Percentiles rank a stretch among this genome's conserved stretches.
phyloP scores from a whole-genome alignment of 1,139 yeast species.

The Kodamaea suecica region DNA sequence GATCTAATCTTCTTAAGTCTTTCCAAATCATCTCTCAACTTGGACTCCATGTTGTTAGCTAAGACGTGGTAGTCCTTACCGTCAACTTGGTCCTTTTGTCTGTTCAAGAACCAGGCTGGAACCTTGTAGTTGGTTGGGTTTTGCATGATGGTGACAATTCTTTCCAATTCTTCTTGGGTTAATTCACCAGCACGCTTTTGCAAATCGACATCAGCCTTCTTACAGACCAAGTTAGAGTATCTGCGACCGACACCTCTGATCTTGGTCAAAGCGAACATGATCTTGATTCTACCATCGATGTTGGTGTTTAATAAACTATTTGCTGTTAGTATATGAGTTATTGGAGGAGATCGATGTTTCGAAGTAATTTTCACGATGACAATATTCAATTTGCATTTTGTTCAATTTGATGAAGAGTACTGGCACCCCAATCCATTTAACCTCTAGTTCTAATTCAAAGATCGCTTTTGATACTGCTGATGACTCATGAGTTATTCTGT shows the following conservation, averaged over 20 bases:
- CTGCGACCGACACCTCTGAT: conserved; percentile 99
- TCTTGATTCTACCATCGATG: conserved; percentile 99
- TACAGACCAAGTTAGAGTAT: conserved; percentile 99
- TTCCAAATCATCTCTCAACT: conserved; percentile 99
- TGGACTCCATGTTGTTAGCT: conserved; percentile 98
- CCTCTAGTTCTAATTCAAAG: too few species aligned
- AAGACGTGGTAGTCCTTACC: conserved; percentile 99
- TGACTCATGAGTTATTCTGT: too few species aligned
- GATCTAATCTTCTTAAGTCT: conserved; percentile 99
- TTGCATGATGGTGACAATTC: conserved; percentile 99
- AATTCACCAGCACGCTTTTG: conserved; percentile 99
- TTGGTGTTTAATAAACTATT: conserved; percentile 97
- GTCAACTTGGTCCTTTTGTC: conserved; percentile 97
- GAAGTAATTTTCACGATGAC: too few species aligned
- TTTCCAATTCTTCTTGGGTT: conserved; percentile 99
- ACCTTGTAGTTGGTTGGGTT: conserved; percentile 99
- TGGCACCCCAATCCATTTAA: too few species aligned
- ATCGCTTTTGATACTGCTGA: too few species aligned
- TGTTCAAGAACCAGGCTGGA: conserved; percentile 99
- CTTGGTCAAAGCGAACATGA: conserved; percentile 99
- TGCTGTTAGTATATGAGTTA: conserved; percentile 29
- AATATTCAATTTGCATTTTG: neutral
- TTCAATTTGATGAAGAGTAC: too few species aligned
- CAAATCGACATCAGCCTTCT: conserved; percentile 99
- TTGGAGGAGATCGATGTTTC: too few species aligned